Base-by-base conservation (phyloP, 345 rosid species). In the Euclidium syriacum region DNA sequence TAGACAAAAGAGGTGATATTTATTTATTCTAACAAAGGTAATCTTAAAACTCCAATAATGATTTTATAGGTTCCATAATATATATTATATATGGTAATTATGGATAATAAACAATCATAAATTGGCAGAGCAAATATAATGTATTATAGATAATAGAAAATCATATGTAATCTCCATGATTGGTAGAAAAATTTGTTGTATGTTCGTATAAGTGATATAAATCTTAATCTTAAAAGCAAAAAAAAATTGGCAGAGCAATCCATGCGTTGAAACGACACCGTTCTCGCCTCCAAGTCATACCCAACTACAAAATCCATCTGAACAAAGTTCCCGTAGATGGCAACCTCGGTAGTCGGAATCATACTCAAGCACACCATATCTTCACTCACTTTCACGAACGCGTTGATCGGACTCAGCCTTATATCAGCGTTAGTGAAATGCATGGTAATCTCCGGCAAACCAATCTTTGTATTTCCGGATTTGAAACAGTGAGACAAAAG, bases 271-370 rank as follows among this genome's bases (percentile, higher is more conserved):
- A 84, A 74, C 0, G 84, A 79, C 24, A 81, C 38, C 2, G 64
- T 69, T 23, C 32, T 15, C 18, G 9, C 4, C n/a, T 32, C 55
- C 7, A 35, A 4, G 20, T 84, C 75, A 54, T 76, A 85, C 4
- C 77, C 83, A 1, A 82, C 47, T 50, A 73, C 52, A 64, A 77
- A 74, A 51, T 82, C 65, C 36, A 23, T 22, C 66, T 80, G 83
- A 4, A 72, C 64, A 36, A 73, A 36, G 60, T 84, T 81, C 0
- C 80, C 79, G 23, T 38, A 76, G 30, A 80, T 73, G 3, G 79
- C 46, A 3, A 75, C 6, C 4, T 2, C n/a, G 0, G n/a, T n/a
- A n/a, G n/a, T n/a, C n/a, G n/a, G n/a, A n/a, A n/a, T n/a, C n/a
- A n/a, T n/a, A n/a, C n/a, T 35, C 23, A 78, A 78, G 52, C 84